These are phyloP conservation scores for Lithospermum erythrorhizon DNA, from an alignment of 257 asterid species.

Conservation along the genomic window DNA sequence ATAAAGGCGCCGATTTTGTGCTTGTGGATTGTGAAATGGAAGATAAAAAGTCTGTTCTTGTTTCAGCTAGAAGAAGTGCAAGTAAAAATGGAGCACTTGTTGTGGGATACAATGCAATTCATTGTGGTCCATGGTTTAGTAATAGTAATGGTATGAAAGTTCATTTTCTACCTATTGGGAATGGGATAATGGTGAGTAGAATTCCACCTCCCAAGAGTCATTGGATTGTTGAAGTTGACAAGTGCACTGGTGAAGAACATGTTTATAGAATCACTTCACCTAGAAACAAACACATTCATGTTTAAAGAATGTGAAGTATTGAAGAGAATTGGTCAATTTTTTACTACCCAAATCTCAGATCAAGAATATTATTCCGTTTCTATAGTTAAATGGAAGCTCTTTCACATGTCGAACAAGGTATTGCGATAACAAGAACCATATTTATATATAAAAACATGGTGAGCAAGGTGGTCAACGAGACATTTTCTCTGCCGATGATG, in stretches of 20 bases:
- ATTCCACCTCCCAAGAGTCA: neutral
- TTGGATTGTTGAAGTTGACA: constrained; percentile 38
- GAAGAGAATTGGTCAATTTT: neutral
- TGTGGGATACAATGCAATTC: constrained; percentile 18
- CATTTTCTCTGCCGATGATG: no score
- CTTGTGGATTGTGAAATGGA: constrained; percentile 18
- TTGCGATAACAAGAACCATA: no score
- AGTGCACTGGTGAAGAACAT: constrained; percentile 63
- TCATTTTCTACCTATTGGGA: constrained; percentile 19
- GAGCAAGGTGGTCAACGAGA: no score
- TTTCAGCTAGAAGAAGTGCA: constrained; percentile 6
- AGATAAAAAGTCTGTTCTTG: constrained; percentile 1
- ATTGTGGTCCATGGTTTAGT: neutral
- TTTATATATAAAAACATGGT: no score
- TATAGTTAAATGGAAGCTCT: no score
- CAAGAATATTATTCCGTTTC: no score
- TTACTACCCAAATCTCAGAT: neutral
- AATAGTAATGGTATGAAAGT: constrained; percentile 4
- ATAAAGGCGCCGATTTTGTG: constrained; percentile 17
- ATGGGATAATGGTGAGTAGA: constrained; percentile 14
- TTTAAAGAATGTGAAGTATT: neutral
- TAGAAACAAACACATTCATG: constrained; percentile 1
- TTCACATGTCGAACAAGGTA: no score
- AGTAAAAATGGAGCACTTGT: constrained; percentile 3
- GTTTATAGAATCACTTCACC: constrained; percentile 49